Conservation (phyloP, 2,329 filamentous ascomycete genomes). For the Scytalidium sp. region DNA sequence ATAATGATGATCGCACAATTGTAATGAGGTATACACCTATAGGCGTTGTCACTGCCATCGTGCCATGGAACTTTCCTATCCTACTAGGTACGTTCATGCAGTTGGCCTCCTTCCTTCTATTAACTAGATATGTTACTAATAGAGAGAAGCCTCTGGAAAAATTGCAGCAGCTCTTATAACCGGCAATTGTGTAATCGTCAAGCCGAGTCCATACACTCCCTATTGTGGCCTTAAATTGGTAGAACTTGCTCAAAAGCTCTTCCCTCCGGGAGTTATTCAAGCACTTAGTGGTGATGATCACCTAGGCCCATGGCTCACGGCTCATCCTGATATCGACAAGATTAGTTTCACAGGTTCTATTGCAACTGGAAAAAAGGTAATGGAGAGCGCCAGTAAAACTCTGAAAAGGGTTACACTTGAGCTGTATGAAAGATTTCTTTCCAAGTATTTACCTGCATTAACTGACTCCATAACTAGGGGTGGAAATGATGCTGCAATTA, state of each 20-base stretch:
- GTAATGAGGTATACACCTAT: constrained; percentile 36
- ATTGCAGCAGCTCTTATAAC: constrained; percentile 54
- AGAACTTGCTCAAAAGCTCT: constrained; percentile 43
- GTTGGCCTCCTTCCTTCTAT: too few relatives aligned
- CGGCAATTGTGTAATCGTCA: constrained; percentile 53
- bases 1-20: constrained; percentile 31
- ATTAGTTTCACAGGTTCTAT: constrained; percentile 57
- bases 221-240: constrained; percentile 47
- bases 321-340: constrained; percentile 50
- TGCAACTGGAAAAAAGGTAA: constrained; percentile 44
- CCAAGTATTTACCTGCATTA: neutral
- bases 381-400: constrained; percentile 45
- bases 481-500: constrained; percentile 52
- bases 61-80: constrained; percentile 58
- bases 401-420: constrained; percentile 53
- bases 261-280: constrained; percentile 52
- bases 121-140: too few relatives aligned
- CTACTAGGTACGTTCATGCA: too few relatives aligned
- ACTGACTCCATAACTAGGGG: constrained; percentile 25
- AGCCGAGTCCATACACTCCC: constrained; percentile 43
- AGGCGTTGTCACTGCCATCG: constrained; percentile 44
- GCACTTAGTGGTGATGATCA: constrained; percentile 50
- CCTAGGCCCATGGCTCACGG: constrained; percentile 48
- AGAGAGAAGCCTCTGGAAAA: constrained; percentile 51
- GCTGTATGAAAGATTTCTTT: constrained; percentile 21